Percentiles rank a stretch among this genome's conserved stretches.
Evolutionary conservation across 2,329 filamentous ascomycete genomes (phyloP).

Genomic region (Penicillium sp.): DNA sequence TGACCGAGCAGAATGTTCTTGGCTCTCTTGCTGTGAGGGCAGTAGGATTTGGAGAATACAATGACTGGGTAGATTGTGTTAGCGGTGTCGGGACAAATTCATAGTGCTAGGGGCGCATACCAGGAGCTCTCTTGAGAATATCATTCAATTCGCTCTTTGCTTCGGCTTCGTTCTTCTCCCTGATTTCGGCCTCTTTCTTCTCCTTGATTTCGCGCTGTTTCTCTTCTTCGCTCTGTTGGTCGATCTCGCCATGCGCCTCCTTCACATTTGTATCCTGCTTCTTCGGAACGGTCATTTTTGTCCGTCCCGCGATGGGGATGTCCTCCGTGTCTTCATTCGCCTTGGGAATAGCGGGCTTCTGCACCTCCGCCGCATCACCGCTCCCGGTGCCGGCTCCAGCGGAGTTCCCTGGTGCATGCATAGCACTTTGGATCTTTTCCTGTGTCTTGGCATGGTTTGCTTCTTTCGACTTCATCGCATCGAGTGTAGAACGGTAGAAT

Average conservation of each 20-base stretch:
- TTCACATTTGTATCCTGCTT: constrained; percentile 22
- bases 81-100: background rate
- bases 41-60: constrained; percentile 95
- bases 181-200: constrained; percentile 45
- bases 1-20: constrained; percentile 82
- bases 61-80: constrained; percentile 65
- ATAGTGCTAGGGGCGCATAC: constrained; percentile 55
- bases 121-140: constrained; percentile 82
- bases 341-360: constrained; percentile 32
- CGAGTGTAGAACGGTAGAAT: constrained; percentile 59
- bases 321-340: constrained; percentile 47
- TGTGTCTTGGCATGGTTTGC: constrained; percentile 52
- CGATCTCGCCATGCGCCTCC: background rate
- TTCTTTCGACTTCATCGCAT: constrained; percentile 55
- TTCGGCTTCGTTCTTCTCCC: constrained; percentile 16
- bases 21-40: constrained; percentile 80
- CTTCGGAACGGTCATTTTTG: constrained; percentile 50
- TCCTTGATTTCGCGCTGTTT: constrained; percentile 44
- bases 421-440: constrained; percentile 54
- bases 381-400: constrained; percentile 43
- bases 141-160: constrained; percentile 71
- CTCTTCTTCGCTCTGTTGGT: constrained; percentile 22
- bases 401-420: constrained; percentile 9
- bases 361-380: constrained; percentile 55
- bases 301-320: constrained; percentile 57